Evolutionary conservation across 176 grass and related monocot genomes (phyloP).

Genomic region (Musa troglodytarum): DNA sequence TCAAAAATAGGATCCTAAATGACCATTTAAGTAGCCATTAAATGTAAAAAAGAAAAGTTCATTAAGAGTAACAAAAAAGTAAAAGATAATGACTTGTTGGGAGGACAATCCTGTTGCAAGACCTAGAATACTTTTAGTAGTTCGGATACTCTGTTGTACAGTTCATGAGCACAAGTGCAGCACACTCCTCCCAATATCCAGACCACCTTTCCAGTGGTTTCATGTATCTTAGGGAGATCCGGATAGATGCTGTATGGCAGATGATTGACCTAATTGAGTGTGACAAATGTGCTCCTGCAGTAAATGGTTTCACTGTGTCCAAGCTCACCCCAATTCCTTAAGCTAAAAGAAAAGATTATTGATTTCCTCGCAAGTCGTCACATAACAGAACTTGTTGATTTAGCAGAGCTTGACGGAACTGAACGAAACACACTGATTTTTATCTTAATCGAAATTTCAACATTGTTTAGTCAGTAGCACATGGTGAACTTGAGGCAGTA

Average conservation of each 20-base stretch:
- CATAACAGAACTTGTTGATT: too few relatives aligned
- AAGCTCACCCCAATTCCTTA: background rate
- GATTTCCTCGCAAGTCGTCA: background rate
- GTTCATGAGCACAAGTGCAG: background rate
- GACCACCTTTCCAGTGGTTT: background rate
- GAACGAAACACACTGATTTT: background rate
- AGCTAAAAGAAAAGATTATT: background rate
- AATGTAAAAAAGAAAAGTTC: too few relatives aligned
- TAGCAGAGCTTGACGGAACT: background rate
- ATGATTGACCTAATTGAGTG: background rate
- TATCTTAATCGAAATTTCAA: background rate
- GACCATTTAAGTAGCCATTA: too few relatives aligned
- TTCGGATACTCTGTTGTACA: background rate
- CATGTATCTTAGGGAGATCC: background rate
- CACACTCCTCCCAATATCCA: background rate
- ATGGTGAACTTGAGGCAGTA: too few relatives aligned
- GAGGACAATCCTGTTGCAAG: background rate
- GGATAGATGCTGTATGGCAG: background rate
- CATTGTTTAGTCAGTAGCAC: background rate
- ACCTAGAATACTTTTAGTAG: background rate
- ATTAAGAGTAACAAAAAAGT: too few relatives aligned
- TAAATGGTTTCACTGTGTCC: background rate
- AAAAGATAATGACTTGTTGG: too few relatives aligned
- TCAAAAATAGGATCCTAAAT: too few relatives aligned
- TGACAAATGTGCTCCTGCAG: background rate